Evolutionary conservation across 106 monocot species (phyloP), one percentile per base, ranked within the genome.

Genomic region (Triglochin maritima): DNA sequence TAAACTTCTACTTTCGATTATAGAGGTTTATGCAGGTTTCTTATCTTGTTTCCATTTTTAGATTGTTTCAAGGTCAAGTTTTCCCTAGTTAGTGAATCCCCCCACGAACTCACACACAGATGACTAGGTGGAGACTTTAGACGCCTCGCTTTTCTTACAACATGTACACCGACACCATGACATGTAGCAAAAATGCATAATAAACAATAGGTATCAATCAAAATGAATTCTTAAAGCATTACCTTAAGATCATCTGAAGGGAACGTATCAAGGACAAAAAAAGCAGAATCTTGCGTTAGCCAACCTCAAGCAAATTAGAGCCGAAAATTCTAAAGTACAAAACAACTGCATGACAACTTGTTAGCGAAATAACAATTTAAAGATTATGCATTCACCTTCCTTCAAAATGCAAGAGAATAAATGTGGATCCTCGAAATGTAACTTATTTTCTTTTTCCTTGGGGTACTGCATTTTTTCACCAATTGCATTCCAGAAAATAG

Each of bases 391-490:
- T 57, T 78, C 60, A 78, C 78, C 78, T 67, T 72, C 72, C 45
- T 56, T 67, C 29, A 72, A 16, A 44, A 57, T 5, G 49, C 72
- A 78, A 9, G 72, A 59, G 47, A 78, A 78, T 17, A 78, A 49
- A 68, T 72, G 72, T 72, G 78, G 78, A 67, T 72, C 78, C 62
- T 78, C 78, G 17, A 15, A 5, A 15, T 46, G 50, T 49, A 53
- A 7, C n/a, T 46, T 72, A n/a, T 62, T 78, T 10, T 61, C 67
- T 72, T 78, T 78, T 68, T 78, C 67, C 54, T 62, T 78, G 11
- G 78, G 78, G 62, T 78, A 78, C 7, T 78, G 72, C 10, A 6
- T 59, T 61, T 68, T 72, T 41, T 44, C 51, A 50, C 78, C 78
- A 17, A 78, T 53, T 57, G 43, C 51, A 56, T 48, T 67, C 78